Conservation (phyloP, 2,329 filamentous ascomycete genomes). For the Trichoderma citrinoviride region DNA sequence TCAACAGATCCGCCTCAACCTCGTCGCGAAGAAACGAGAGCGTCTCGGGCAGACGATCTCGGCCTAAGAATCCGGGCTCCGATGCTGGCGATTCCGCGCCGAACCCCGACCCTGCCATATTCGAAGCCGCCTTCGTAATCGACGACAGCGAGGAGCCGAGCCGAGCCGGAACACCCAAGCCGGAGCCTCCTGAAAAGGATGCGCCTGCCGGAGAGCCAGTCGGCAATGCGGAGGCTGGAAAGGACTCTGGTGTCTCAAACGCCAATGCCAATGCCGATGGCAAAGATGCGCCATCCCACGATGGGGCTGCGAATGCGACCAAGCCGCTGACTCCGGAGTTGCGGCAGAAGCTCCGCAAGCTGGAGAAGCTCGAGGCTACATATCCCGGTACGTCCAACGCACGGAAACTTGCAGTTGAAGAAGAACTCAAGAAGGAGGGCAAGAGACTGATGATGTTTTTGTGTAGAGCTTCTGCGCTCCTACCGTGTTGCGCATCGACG, state of each 20-base stretch:
- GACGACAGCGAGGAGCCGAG: constrained; percentile 75
- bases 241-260: constrained; percentile 25
- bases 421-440: too few species aligned
- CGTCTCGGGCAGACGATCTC: constrained; percentile 31
- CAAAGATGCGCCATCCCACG: constrained; percentile 22
- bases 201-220: constrained; percentile 23
- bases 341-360: constrained; percentile 70
- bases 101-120: constrained; percentile 80
- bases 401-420: not conserved
- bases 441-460: not conserved
- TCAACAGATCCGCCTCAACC: constrained; percentile 40
- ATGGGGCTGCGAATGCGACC: not conserved
- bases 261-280: constrained; percentile 26
- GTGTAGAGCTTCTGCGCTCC: constrained; percentile 78
- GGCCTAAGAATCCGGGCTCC: constrained; percentile 41
- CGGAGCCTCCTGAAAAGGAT: constrained; percentile 39
- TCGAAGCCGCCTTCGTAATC: constrained; percentile 81
- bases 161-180: constrained; percentile 57
- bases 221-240: constrained; percentile 24
- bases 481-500: constrained; percentile 89
- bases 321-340: constrained; percentile 65
- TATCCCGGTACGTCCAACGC: constrained; percentile 67
- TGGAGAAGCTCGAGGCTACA: constrained; percentile 85
- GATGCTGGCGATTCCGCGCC: constrained; percentile 41
- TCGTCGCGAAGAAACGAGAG: constrained; percentile 43